Conservation (phyloP, 768 basidiomycete genomes). For the Rhodotorula paludigena region DNA sequence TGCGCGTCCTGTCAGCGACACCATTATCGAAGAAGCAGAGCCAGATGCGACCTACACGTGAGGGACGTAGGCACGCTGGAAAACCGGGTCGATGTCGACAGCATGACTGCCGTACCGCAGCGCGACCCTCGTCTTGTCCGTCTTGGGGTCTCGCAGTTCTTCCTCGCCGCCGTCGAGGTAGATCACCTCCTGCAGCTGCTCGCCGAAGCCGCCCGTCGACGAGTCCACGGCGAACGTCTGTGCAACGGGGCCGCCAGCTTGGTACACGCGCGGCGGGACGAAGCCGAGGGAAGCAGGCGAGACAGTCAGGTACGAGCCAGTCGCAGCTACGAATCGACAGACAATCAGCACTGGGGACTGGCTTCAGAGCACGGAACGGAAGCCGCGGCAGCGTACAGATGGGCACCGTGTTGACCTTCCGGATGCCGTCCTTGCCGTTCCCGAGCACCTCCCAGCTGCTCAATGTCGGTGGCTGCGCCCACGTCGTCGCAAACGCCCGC, state of each 20-base stretch:
- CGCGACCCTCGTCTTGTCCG: constrained; percentile 44
- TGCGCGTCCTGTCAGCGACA: not conserved
- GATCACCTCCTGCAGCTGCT: constrained; percentile 41
- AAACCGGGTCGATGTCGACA: constrained; percentile 37
- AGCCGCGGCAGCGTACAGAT: constrained; percentile 30
- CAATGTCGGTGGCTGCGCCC: constrained; percentile 39
- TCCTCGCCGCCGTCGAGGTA: constrained; percentile 37
- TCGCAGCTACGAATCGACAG: constrained; percentile 32
- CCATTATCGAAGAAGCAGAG: not conserved
- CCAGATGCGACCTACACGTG: constrained; percentile 39
- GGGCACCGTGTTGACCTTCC: constrained; percentile 32
- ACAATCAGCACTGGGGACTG: too few relatives aligned
- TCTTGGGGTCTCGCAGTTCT: constrained; percentile 27
- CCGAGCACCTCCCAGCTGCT: constrained; percentile 39
- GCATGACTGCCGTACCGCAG: constrained; percentile 44
- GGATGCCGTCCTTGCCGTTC: constrained; percentile 8
- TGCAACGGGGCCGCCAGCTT: constrained; percentile 44
- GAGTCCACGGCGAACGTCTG: constrained; percentile 34
- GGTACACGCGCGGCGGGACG: constrained; percentile 36
- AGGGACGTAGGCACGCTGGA: constrained; percentile 39
- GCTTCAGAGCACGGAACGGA: not conserved
- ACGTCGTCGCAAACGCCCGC: constrained; percentile 42
- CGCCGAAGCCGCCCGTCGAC: constrained; percentile 33
- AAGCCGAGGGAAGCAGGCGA: constrained; percentile 9
- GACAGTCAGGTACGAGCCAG: constrained; percentile 42